Base-by-base conservation (phyloP, 441 rosid genomes). In the Euphorbia schlechtendalii region DNA sequence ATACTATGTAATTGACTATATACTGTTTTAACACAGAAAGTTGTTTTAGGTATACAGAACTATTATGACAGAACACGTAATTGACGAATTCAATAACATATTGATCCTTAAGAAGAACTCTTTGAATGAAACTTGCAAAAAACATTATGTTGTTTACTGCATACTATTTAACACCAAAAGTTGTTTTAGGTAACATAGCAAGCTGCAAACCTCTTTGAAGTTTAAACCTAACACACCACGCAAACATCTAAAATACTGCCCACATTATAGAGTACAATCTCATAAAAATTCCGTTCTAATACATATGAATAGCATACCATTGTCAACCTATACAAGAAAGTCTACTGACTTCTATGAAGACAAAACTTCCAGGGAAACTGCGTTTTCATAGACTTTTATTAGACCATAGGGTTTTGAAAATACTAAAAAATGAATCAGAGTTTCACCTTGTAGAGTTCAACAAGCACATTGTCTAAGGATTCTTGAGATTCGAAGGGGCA, bases 401-500 rank as follows among this genome's bases (percentile, higher is more conserved):
- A 0, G 3, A 6, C 34, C 27, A 27, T 8, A 40, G 48, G 40
- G 4, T 24, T 8, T 34, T 34, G 40, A 40, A 54, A 54, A 4
- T 17, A 15, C 11, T 17, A 28, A 10, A 34, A 5, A 34, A 34
- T 2, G 40, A 34, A 34, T 0, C 6, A 5, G 40, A 46, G 43
- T 8, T 2, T 68, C 74, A 87, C 96, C 81, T 91, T 92, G 85
- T 81, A 92, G 67, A 92, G 98, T 61, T 92, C 98, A 41, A 92
- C 77, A 0, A 92, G 85, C 38, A 92, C 78, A 75, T 92, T 92
- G 71, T 89, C 96, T 17, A 92, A 77, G 59, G 98, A 86, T 65
- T 84, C 91, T 77, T 87, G 98, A 60, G 98, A 80, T 30, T 87
- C 96, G 4, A 25, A 46, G 14, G 89, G 77, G 66, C 98, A 92